Percentiles rank a stretch among this genome's conserved stretches.
Conservation (phyloP, 306 rosid genomes). For the Trichosanthes cucumerina region DNA sequence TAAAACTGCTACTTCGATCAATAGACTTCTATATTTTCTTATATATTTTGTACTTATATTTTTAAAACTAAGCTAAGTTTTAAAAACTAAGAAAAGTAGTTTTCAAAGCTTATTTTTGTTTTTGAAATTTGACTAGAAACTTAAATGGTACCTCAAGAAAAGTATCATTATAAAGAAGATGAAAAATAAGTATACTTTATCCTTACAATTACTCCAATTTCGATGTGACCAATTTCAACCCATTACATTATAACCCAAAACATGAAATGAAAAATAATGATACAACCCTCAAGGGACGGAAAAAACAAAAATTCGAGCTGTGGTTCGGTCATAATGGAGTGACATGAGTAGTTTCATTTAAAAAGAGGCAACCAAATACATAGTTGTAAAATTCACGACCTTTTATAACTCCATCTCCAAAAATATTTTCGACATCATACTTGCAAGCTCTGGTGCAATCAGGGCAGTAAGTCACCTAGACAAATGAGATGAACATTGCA, state of each 20-base stretch:
- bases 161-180: too few species aligned
- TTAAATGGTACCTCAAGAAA: too few species aligned
- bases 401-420: constrained; percentile 44
- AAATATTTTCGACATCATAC: constrained; percentile 48
- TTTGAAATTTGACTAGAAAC: too few species aligned
- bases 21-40: too few species aligned
- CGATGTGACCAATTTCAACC: not conserved
- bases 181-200: too few species aligned
- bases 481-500: constrained; percentile 1
- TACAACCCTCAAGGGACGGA: not conserved
- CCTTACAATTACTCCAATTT: too few species aligned
- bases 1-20: too few species aligned
- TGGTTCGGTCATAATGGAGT: constrained; percentile 34
- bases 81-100: too few species aligned
- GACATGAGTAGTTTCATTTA: constrained; percentile 60
- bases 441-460: constrained; percentile 90
- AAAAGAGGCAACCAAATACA: constrained; percentile 72
- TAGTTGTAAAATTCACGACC: constrained; percentile 57
- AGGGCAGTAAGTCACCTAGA: constrained; percentile 94
- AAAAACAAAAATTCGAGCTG: not conserved
- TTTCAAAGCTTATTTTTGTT: too few species aligned
- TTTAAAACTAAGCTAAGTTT: too few species aligned
- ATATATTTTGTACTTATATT: too few species aligned
- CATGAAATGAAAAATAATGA: not conserved
- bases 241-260: not conserved